Evolutionary conservation across 2,329 filamentous ascomycete genomes (phyloP).

Genomic region (Colletotrichum cordylinicola): DNA sequence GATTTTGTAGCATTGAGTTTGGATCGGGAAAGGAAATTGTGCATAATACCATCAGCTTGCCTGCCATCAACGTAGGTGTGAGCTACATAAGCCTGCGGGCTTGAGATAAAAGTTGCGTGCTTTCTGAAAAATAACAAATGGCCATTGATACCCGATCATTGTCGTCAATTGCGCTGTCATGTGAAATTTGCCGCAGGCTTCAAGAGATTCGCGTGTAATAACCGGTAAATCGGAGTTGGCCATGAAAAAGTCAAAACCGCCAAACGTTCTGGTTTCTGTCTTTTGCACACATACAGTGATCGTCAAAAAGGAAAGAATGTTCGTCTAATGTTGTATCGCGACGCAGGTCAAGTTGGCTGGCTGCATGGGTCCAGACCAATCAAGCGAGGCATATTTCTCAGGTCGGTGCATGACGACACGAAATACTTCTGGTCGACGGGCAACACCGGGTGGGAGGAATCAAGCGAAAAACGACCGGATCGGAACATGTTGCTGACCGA

Average conservation of each 20-base stretch:
- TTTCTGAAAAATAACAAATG: neutral
- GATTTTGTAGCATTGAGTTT: neutral
- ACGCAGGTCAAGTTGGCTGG: neutral
- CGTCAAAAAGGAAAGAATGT: neutral
- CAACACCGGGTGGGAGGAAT: conserved; percentile 7
- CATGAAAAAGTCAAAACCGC: neutral
- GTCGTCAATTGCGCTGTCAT: neutral
- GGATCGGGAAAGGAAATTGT: neutral
- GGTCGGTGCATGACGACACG: conserved; percentile 3
- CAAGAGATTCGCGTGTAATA: neutral
- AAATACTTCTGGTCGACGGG: conserved; percentile 7
- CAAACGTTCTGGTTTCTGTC: neutral
- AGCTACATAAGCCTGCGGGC: neutral
- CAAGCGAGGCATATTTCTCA: conserved; percentile 17
- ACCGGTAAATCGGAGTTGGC: neutral
- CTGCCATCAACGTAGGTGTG: neutral
- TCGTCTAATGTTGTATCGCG: conserved; percentile 6
- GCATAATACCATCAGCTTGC: conserved; percentile 3
- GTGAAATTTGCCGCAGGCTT: neutral
- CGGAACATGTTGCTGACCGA: conserved; percentile 20
- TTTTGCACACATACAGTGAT: neutral
- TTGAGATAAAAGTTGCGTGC: neutral
- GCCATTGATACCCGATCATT: neutral
- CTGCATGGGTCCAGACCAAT: conserved; percentile 1
- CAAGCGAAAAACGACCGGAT: conserved; percentile 15